Evolutionary conservation across 73 alveolate genomes (phyloP).

Genomic region (Paramecium tetraurelia): DNA sequence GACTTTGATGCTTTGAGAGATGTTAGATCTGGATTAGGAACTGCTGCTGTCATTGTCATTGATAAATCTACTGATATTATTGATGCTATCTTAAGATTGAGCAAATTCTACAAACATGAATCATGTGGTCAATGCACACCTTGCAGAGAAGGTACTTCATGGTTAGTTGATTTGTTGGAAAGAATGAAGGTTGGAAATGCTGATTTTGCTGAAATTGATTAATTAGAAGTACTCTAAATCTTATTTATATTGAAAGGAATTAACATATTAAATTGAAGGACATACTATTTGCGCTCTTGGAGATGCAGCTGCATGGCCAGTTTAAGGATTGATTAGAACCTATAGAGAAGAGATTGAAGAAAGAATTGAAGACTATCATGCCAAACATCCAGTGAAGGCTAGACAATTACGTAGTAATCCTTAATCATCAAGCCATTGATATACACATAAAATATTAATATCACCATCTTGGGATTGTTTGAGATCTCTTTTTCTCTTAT

Average conservation of each 20-base stretch:
- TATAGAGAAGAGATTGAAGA: constrained; percentile 88
- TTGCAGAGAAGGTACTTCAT: constrained; percentile 92
- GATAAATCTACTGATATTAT: constrained; percentile 85
- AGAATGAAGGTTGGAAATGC: constrained; percentile 89
- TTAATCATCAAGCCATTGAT: neutral
- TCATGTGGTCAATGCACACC: constrained; percentile 95
- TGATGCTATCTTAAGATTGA: constrained; percentile 84
- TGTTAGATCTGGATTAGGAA: constrained; percentile 86
- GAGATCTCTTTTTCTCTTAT: neutral
- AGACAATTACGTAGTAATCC: constrained; percentile 46
- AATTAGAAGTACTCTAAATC: constrained; percentile 65
- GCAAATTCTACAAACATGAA: constrained; percentile 88
- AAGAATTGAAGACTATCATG: constrained; percentile 84
- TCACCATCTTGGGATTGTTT: constrained; percentile 38
- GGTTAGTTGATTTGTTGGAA: constrained; percentile 84
- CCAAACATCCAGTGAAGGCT: constrained; percentile 74
- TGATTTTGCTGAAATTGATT: constrained; percentile 89
- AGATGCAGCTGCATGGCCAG: constrained; percentile 98
- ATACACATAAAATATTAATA: neutral
- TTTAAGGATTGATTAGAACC: constrained; percentile 80
- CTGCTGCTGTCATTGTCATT: constrained; percentile 95
- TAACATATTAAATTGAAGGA: constrained; percentile 86
- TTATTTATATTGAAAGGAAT: constrained; percentile 49
- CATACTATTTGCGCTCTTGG: constrained; percentile 94
- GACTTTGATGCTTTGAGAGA: constrained; percentile 90